phyloP scores from a whole-genome alignment of 1,284 basidiomycete species.

The Sporisorium exsertum region DNA sequence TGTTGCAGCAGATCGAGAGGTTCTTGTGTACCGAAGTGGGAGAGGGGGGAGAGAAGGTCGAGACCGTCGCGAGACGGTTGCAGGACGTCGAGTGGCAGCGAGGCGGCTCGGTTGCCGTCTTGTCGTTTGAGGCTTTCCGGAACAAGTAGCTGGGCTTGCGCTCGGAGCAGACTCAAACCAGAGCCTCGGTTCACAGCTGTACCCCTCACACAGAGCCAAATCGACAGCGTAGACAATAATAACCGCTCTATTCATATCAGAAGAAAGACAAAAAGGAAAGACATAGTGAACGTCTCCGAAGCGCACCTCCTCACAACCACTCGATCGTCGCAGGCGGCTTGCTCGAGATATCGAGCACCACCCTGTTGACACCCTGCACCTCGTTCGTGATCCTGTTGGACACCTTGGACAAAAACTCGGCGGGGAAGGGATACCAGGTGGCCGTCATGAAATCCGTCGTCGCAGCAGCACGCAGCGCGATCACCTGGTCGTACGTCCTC shows the following conservation, averaged over 20 bases:
- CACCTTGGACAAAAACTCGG: conserved; percentile 87
- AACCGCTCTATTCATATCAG: conserved; percentile 1
- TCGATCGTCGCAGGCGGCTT: conserved; percentile 87
- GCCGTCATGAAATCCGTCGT: conserved; percentile 70
- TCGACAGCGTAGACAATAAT: not conserved
- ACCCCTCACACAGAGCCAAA: not conserved
- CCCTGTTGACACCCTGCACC: conserved; percentile 80
- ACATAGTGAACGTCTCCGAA: not conserved
- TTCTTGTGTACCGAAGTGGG: conserved; percentile 16
- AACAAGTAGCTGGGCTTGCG: conserved; percentile 4
- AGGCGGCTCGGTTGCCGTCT: conserved; percentile 34
- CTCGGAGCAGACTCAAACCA: not conserved
- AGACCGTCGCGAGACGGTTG: conserved; percentile 25
- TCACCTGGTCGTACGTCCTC: conserved; percentile 94
- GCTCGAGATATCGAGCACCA: conserved; percentile 83
- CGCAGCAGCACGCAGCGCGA: conserved; percentile 67
- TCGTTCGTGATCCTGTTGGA: conserved; percentile 99
- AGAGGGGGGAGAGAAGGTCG: not conserved
- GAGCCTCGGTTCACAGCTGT: too few species aligned
- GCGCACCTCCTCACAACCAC: conserved; percentile 54
- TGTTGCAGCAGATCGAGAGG: conserved; percentile 25
- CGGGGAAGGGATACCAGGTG: conserved; percentile 82
- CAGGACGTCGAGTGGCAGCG: conserved; percentile 44
- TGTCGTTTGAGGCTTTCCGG: conserved; percentile 37
- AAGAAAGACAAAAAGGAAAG: not conserved